phyloP scores from a whole-genome alignment of 1,139 yeast genomes.

The Hansenula sp. region DNA sequence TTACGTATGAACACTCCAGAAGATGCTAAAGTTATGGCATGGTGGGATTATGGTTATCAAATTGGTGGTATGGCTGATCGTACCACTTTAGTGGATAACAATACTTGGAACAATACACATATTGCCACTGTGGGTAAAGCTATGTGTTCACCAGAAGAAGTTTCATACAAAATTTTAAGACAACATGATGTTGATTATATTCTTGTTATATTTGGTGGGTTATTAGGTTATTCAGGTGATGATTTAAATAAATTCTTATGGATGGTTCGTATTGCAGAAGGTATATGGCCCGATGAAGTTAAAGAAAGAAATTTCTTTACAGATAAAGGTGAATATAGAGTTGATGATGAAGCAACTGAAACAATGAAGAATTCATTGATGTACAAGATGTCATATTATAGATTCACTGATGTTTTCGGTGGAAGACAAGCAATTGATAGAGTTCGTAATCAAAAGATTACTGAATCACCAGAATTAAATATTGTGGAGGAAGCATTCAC shows the following conservation, averaged over 20 bases:
- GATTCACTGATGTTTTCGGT: slow-evolving; percentile 75
- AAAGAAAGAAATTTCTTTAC: slow-evolving; percentile 83
- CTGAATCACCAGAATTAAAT: slow-evolving; percentile 59
- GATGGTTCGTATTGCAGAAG: slow-evolving; percentile 99
- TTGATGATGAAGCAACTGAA: slow-evolving; percentile 75
- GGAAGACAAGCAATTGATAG: slow-evolving; percentile 68
- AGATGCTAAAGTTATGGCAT: slow-evolving; percentile 93
- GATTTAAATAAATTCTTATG: slow-evolving; percentile 95
- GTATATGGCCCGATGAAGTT: slow-evolving; percentile 98
- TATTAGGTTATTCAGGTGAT: slow-evolving; percentile 92
- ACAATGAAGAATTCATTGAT: slow-evolving; percentile 86
- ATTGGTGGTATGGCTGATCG: slow-evolving; percentile 99
- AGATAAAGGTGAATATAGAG: slow-evolving; percentile 79
- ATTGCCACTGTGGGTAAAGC: slow-evolving; percentile 99
- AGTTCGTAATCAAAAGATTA: slow-evolving; percentile 79
- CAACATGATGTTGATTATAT: slow-evolving; percentile 96
- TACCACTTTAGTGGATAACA: slow-evolving; percentile 96
- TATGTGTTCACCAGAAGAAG: slow-evolving; percentile 86
- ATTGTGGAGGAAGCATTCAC: slow-evolving; percentile 93
- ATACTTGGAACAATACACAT: slow-evolving; percentile 99
- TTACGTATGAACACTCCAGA: slow-evolving; percentile 95
- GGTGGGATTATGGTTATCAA: slow-evolving; percentile 99
- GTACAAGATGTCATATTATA: slow-evolving; percentile 93
- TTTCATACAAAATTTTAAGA: slow-evolving; percentile 80
- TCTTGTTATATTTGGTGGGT: slow-evolving; percentile 89